Base-by-base conservation (phyloP, 78 protist species). In the Polysphondylium violaceum region DNA sequence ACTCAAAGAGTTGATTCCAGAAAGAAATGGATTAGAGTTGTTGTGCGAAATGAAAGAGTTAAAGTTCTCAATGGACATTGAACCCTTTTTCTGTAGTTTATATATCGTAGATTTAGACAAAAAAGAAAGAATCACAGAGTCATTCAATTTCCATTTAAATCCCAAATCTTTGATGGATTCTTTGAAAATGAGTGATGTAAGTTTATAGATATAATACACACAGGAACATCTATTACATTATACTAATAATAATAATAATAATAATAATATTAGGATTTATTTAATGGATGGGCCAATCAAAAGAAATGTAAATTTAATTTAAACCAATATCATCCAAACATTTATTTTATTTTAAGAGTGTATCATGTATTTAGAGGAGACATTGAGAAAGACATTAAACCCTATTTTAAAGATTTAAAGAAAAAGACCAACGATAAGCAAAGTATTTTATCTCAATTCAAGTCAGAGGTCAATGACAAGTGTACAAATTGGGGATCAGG, bases 281-380 rank as follows among this genome's bases (percentile, higher is more conserved):
- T 33, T 11, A 59, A 50, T 69, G 50, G 44, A n/a, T 67, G 68
- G 69, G 76, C 76, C 21, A 71, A 69, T 59, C 91, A 83, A 71
- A 67, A 69, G 31, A 63, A 83, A 71, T 69, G 76, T 44, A 50
- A 55, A 43, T 83, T 83, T 56, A 68, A 60, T 50, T 71, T 83
- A 50, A 83, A 83, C 51, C 67, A 83, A 59, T 83, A 69, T 43
- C 91, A 83, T 56, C 91, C 91, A 69, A 83, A 83, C 59, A 83
- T 83, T 63, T 83, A 83, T 69, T 83, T 69, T 59, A 41, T 83
- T 23, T 29, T 83, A 21, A 74, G 91, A 40, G 73, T 83, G 3
- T 73, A 83, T 69, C 91, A 83, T 71, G 43, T 83, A 55, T 83
- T 83, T 36, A n/a, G 91, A 27, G 91, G 91, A 31, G 91, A 83